Percentiles rank a stretch among this genome's conserved stretches.
These are phyloP conservation scores for Phyllosticta paracitricarpa DNA, from an alignment of 2,329 filamentous ascomycete genomes.

Conservation along the genomic window DNA sequence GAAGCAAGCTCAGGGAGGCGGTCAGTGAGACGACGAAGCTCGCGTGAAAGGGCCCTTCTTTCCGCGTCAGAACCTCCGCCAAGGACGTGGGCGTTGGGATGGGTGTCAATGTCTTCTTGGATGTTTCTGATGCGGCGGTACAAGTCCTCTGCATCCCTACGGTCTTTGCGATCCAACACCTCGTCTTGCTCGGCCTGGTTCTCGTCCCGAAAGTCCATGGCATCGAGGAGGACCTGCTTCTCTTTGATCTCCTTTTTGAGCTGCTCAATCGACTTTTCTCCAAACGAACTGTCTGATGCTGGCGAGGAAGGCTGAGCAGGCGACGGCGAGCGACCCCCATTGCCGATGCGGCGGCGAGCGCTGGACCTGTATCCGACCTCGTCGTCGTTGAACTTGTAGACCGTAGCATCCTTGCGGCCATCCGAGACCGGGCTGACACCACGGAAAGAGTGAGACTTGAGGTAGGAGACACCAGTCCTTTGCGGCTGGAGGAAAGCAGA, in stretches of 20 bases:
- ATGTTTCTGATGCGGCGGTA: slow-evolving; percentile 85
- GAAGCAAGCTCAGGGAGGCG: slow-evolving; percentile 87
- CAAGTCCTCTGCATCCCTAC: slow-evolving; percentile 84
- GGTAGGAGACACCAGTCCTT: slow-evolving; percentile 94
- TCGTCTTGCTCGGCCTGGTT: slow-evolving; percentile 85
- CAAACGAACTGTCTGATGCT: slow-evolving; percentile 51
- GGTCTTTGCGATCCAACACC: slow-evolving; percentile 77
- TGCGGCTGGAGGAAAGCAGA: slow-evolving; percentile 87
- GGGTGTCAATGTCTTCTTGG: slow-evolving; percentile 87
- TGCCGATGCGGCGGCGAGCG: slow-evolving; percentile 72
- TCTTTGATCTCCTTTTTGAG: slow-evolving; percentile 86
- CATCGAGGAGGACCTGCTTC: slow-evolving; percentile 87
- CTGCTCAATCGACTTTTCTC: slow-evolving; percentile 79
- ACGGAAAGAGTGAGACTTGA: slow-evolving; percentile 90
- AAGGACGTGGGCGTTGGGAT: slow-evolving; percentile 60
- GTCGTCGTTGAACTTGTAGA: slow-evolving; percentile 94
- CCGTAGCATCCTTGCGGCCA: slow-evolving; percentile 83
- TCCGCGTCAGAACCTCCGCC: slow-evolving; percentile 62
- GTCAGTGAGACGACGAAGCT: slow-evolving; percentile 80
- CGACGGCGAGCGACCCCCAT: slow-evolving; percentile 61
- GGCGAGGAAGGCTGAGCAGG: slow-evolving; percentile 55
- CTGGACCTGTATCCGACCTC: slow-evolving; percentile 85
- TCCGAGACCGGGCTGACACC: slow-evolving; percentile 47
- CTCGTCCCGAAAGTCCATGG: slow-evolving; percentile 93
- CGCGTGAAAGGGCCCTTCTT: slow-evolving; percentile 72